Conservation (phyloP, 306 rosid species). For the Mucuna pruriens region DNA sequence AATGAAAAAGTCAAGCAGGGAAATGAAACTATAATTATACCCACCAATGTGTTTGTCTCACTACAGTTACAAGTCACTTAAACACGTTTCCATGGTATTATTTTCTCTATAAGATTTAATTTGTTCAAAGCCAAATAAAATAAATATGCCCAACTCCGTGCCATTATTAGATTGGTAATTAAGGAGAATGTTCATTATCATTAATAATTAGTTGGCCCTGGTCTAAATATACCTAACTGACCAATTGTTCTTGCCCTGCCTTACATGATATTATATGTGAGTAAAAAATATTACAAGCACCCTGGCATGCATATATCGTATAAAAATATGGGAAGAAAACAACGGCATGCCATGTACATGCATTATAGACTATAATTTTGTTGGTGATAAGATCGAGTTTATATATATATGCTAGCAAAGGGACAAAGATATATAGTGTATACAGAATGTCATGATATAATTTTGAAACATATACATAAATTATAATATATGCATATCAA, state of each 20-base stretch:
- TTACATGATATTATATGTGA: neutral
- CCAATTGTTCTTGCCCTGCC: slow-evolving; percentile 11
- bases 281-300: slow-evolving; percentile 6
- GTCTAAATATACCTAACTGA: slow-evolving; percentile 13
- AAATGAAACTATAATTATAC: slow-evolving; percentile 34
- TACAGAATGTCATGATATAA: slow-evolving; percentile 31
- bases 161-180: slow-evolving; percentile 30
- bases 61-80: slow-evolving; percentile 22
- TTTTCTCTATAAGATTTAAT: neutral
- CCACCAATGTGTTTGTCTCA: slow-evolving; percentile 38
- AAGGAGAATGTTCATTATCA: slow-evolving; percentile 22
- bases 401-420: slow-evolving; percentile 7
- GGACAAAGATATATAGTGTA: neutral
- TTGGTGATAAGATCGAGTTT: slow-evolving; percentile 9
- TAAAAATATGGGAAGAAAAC: slow-evolving; percentile 49
- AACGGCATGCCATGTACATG: slow-evolving; percentile 47
- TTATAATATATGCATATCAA: neutral
- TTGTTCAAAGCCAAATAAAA: slow-evolving; percentile 19
- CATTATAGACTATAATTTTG: neutral
- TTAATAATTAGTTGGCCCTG: slow-evolving; percentile 24
- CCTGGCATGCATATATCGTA: slow-evolving; percentile 34
- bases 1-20: slow-evolving; percentile 50
- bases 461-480: neutral
- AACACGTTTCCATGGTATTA: slow-evolving; percentile 13
- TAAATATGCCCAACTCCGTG: neutral